A percentile compares a stretch with the other conserved stretches of the same genome.
These are phyloP conservation scores for Scedosporium dehoogii DNA, from an alignment of 2,329 filamentous ascomycete species.

Conservation along the genomic window DNA sequence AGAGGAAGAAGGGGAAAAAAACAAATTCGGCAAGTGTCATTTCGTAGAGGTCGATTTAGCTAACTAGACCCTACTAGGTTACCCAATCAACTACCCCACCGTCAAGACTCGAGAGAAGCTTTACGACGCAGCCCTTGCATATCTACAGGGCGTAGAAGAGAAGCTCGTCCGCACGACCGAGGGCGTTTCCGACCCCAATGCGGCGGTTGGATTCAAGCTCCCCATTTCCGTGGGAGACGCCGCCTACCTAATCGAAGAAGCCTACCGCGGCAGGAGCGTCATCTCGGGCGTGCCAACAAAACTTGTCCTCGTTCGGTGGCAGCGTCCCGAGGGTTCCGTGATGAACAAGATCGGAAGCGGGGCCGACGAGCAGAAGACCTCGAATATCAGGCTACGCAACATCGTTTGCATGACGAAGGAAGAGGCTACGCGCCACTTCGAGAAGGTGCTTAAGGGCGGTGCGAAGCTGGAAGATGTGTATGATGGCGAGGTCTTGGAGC, in stretches of 20 bases:
- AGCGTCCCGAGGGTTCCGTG: conserved; percentile 50
- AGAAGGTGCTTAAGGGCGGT: conserved; percentile 61
- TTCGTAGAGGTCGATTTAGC: not conserved
- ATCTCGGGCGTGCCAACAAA: conserved; percentile 75
- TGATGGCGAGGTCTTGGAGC: conserved; percentile 52
- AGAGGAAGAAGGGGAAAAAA: too few species aligned
- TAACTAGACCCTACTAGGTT: conserved; percentile 41
- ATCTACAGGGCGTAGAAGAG: conserved; percentile 70
- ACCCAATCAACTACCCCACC: conserved; percentile 75
- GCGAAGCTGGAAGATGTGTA: conserved; percentile 67
- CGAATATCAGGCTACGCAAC: conserved; percentile 58
- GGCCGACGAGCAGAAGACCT: conserved; percentile 66
- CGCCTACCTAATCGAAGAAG: conserved; percentile 80
- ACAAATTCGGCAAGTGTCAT: too few species aligned
- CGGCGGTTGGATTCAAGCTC: conserved; percentile 60
- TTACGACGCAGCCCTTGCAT: conserved; percentile 73
- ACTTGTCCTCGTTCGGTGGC: conserved; percentile 73
- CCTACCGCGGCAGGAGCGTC: conserved; percentile 73
- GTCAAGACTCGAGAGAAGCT: conserved; percentile 81
- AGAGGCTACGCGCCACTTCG: conserved; percentile 72
- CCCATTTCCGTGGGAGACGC: conserved; percentile 73
- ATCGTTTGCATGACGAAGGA: conserved; percentile 91
- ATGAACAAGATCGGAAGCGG: conserved; percentile 50
- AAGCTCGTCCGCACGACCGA: conserved; percentile 46
- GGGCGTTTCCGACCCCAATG: conserved; percentile 24